Percentiles rank a stretch among this genome's conserved stretches.
Conservation (phyloP, 768 basidiomycete species). For the Dendrothele bispora region DNA sequence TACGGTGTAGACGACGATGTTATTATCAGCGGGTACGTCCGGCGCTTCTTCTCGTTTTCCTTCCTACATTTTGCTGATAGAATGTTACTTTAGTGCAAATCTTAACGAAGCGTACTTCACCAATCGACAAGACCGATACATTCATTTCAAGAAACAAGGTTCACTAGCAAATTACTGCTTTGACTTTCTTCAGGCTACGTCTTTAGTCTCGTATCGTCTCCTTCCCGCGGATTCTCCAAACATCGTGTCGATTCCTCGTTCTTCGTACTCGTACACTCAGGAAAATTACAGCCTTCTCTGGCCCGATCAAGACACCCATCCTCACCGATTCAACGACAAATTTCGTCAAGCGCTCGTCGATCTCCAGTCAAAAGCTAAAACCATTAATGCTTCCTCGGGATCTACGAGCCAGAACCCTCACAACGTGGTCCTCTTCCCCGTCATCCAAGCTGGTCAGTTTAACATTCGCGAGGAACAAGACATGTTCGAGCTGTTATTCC, state of each 20-base stretch:
- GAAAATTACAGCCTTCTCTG: slow-evolving; percentile 61
- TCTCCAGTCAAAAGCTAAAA: too few relatives aligned
- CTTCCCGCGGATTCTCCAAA: slow-evolving; percentile 23
- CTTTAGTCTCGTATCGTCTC: slow-evolving; percentile 70
- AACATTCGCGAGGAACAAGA: slow-evolving; percentile 83
- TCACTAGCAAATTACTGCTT: slow-evolving; percentile 80
- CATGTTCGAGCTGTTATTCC: slow-evolving; percentile 56
- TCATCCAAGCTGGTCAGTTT: slow-evolving; percentile 90
- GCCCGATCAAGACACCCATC: slow-evolving; percentile 64
- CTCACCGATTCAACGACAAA: slow-evolving; percentile 65
- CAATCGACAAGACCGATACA: slow-evolving; percentile 92
- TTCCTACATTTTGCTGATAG: neutral
- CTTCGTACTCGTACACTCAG: slow-evolving; percentile 28
- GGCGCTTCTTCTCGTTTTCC: slow-evolving; percentile 1
- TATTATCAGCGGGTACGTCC: slow-evolving; percentile 83
- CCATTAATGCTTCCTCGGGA: too few relatives aligned
- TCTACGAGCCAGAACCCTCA: slow-evolving; percentile 4
- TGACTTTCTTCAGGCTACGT: slow-evolving; percentile 68
- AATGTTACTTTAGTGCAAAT: slow-evolving; percentile 68
- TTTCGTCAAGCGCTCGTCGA: slow-evolving; percentile 54
- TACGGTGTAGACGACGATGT: slow-evolving; percentile 93
- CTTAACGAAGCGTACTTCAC: slow-evolving; percentile 92
- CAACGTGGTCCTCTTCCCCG: slow-evolving; percentile 65
- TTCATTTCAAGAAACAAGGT: slow-evolving; percentile 65
- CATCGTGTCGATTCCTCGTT: neutral